Evolutionary conservation across 108 stramenopile species (phyloP), one percentile per base, ranked within the genome.

Genomic region (Cyclotella baltica): DNA sequence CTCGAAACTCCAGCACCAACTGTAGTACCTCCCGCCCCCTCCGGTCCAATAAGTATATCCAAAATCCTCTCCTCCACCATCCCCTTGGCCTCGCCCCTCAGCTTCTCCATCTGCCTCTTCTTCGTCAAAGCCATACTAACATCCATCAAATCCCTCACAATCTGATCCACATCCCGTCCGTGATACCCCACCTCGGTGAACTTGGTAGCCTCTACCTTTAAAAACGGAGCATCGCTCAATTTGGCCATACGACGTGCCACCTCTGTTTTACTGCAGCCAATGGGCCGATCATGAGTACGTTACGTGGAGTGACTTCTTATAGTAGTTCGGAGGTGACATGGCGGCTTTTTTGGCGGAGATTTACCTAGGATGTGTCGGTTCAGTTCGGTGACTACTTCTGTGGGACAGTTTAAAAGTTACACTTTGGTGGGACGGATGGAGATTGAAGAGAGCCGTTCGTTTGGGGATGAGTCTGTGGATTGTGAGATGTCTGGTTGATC

Each of bases 131-230:
- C 89, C 82, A 98, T 98, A 38, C 92, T 79, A 5, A 97, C 89
- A 78, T 99, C 99, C 81, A 99, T 96, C 66, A 99, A 91, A 84
- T 99, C 99, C 55, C 96, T 90, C 72, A 99, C 97, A 80, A 99
- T 99, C 74, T 93, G 89, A 80, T 99, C 98, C 4, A 99, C 98
- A 84, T 99, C 99, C 9, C 98, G 81, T 28, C 99, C 98, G 72
- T 99, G 99, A 73, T 98, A 99, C 20, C 99, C 99, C 37, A 99
- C 99, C 86, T 99, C 99, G 18, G 99, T 99, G 83, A 99, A 99
- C 85, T 99, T 99, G 50, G 99, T 99, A 2, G 99, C 99, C 80
- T 99, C 99, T 38, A 99, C 98, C 85, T 99, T 99, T 62, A 99
- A 80, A 83, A 99, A 99, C 15, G 99, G 99, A n/a, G 99, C 98